Evolutionary conservation across 495 filamentous ascomycete genomes (phyloP).

Genomic region (Neurospora sp.): DNA sequence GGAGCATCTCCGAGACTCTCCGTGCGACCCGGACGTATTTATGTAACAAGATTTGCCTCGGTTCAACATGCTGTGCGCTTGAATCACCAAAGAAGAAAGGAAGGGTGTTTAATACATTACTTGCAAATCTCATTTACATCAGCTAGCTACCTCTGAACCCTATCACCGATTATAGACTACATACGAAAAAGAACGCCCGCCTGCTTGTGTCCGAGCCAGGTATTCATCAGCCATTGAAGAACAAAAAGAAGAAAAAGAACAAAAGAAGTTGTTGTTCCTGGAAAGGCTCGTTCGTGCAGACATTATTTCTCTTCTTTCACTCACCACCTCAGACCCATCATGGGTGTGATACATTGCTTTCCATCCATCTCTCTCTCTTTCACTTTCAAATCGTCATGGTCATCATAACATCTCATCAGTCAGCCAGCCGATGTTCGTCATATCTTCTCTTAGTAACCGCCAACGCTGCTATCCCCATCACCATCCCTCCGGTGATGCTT

Average conservation of each 20-base stretch:
- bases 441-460: not conserved
- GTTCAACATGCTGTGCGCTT: not conserved
- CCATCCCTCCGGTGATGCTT: not conserved
- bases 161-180: not conserved
- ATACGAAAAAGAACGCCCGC: not conserved
- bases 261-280: not conserved
- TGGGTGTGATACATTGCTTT: not conserved
- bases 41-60: not conserved
- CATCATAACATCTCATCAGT: not conserved
- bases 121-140: not conserved
- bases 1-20: not conserved
- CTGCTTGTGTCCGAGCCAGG: not conserved
- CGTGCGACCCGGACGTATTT: not conserved
- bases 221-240: not conserved
- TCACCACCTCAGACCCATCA: not conserved
- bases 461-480: constrained; percentile 2
- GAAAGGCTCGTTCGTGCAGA: not conserved
- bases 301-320: not conserved
- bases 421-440: not conserved
- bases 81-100: not conserved
- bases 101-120: not conserved
- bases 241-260: not conserved
- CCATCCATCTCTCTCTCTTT: not conserved
- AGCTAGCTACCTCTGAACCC: not conserved
- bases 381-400: not conserved